Percentiles rank a stretch among this genome's conserved stretches.
phyloP scores from a whole-genome alignment of 495 filamentous ascomycete genomes.

The Trichocladium uniseriatum region DNA sequence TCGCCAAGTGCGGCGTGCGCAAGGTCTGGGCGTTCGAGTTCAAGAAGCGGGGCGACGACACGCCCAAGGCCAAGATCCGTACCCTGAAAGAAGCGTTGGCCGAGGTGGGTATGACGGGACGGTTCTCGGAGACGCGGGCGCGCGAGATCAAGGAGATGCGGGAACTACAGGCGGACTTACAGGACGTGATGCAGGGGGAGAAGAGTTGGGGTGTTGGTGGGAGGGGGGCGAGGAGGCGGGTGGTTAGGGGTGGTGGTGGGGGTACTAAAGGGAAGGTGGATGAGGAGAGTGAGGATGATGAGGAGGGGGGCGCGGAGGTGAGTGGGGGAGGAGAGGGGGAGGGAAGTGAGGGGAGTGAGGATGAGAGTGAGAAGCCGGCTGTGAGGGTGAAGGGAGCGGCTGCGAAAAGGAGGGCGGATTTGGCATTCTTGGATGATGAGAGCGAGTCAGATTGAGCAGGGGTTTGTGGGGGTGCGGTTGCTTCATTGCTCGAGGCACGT shows the following conservation, averaged over 20 bases:
- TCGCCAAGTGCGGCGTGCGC: conserved; percentile 85
- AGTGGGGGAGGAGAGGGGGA: conserved; percentile 27
- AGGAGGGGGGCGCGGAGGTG: conserved; percentile 38
- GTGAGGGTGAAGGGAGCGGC: conserved; percentile 12
- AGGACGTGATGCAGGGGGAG: conserved; percentile 68
- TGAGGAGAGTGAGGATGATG: conserved; percentile 30
- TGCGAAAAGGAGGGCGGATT: conserved; percentile 30
- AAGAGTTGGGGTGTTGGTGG: conserved; percentile 61
- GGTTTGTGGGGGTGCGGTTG: background rate
- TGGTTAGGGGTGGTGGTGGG: conserved; percentile 9
- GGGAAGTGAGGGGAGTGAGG: conserved; percentile 22
- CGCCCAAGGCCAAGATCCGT: conserved; percentile 63
- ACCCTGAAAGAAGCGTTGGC: conserved; percentile 70
- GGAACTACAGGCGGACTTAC: conserved; percentile 73
- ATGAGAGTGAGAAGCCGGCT: conserved; percentile 16
- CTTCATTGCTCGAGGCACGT: background rate
- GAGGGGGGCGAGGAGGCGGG: conserved; percentile 35
- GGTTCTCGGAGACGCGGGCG: conserved; percentile 77
- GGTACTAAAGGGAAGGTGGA: background rate
- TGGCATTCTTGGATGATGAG: conserved; percentile 39
- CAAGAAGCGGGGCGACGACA: conserved; percentile 55
- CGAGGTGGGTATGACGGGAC: conserved; percentile 77
- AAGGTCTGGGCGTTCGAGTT: conserved; percentile 88
- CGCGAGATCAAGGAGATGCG: conserved; percentile 73
- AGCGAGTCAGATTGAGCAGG: conserved; percentile 36